A percentile compares a stretch with the other conserved stretches of the same genome.
Evolutionary conservation across 139 green algal species (phyloP).

Genomic region (Closterium sp.): DNA sequence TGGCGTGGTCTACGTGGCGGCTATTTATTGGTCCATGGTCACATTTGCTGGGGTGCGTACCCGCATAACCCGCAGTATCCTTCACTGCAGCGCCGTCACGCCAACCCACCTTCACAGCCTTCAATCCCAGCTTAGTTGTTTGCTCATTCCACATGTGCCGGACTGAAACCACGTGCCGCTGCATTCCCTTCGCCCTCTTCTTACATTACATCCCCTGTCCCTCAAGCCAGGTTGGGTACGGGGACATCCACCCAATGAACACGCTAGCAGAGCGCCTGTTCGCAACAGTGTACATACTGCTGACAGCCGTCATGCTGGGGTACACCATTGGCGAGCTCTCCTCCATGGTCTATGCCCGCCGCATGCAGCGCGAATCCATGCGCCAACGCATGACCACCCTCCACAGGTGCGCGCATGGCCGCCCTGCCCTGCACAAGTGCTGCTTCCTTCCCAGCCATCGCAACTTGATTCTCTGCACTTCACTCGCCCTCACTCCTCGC

Average conservation of each 20-base stretch:
- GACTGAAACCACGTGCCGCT: no score
- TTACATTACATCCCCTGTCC: background rate
- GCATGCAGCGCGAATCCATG: background rate
- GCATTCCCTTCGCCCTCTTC: no score
- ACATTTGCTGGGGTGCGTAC: background rate
- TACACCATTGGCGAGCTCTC: conserved; percentile 9
- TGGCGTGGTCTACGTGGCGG: no score
- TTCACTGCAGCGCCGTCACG: background rate
- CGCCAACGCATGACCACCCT: background rate
- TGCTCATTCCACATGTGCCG: no score
- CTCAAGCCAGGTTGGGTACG: conserved; percentile 12
- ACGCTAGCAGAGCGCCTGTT: conserved; percentile 3
- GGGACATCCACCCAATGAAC: background rate
- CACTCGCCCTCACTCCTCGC: background rate
- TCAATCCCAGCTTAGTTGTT: no score
- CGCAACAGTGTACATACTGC: background rate
- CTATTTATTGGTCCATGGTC: background rate
- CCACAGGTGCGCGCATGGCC: background rate
- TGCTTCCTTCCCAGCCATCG: background rate
- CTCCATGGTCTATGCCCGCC: background rate
- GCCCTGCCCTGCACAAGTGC: background rate
- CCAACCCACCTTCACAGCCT: background rate
- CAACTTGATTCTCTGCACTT: no score
- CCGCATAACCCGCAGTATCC: background rate
- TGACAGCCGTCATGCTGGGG: background rate